Percentiles rank a stretch among this genome's conserved stretches.
Conservation (phyloP, 148 eudicot genomes). For the Fagopyrum homotropicum region DNA sequence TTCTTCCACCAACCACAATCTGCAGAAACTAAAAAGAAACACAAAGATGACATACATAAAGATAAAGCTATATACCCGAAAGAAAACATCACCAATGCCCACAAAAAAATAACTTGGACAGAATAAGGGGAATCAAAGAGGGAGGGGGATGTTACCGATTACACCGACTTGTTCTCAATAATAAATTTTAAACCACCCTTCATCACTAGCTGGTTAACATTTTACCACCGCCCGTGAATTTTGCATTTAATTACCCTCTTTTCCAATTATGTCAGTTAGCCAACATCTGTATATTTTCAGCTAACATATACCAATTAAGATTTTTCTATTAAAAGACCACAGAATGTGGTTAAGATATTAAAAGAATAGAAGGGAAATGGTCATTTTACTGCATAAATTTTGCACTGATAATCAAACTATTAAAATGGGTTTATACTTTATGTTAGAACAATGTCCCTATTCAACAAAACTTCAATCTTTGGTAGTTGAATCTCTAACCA, state of each 20-base stretch:
- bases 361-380: too few relatives aligned
- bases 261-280: too few relatives aligned
- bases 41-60: background rate
- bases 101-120: too few relatives aligned
- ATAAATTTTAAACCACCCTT: background rate
- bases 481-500: background rate
- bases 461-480: background rate
- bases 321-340: too few relatives aligned
- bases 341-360: too few relatives aligned
- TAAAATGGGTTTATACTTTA: too few relatives aligned
- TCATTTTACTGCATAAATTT: too few relatives aligned
- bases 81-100: background rate
- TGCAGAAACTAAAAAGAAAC: slow-evolving; percentile 27
- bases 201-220: background rate
- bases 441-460: background rate
- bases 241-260: background rate
- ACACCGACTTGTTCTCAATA: background rate
- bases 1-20: slow-evolving; percentile 99
- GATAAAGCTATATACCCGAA: background rate
- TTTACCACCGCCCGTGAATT: background rate
- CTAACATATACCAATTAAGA: too few relatives aligned
- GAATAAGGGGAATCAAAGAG: background rate
- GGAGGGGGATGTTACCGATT: background rate
- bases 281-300: too few relatives aligned
- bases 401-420: too few relatives aligned